Conservation (phyloP, 495 filamentous ascomycete genomes). For the Daldinia loculata region DNA sequence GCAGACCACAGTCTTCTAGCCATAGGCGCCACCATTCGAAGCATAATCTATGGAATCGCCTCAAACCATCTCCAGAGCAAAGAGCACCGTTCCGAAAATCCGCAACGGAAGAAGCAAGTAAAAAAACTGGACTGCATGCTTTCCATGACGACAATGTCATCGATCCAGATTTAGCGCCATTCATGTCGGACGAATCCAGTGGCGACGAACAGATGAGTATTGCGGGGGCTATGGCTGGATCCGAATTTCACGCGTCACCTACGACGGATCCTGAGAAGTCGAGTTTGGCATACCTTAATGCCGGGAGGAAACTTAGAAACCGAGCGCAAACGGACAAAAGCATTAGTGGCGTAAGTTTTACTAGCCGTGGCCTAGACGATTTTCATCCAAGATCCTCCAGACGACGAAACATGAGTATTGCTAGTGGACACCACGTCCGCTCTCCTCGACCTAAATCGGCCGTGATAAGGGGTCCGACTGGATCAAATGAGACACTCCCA, state of each 20-base stretch:
- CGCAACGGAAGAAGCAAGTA: conserved; percentile 66
- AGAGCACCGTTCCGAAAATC: conserved; percentile 90
- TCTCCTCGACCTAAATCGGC: conserved; percentile 70
- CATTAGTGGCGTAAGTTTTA: conserved; percentile 66
- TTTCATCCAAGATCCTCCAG: conserved; percentile 67
- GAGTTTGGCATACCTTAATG: conserved; percentile 62
- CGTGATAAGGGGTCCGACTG: conserved; percentile 51
- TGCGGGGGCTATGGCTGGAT: conserved; percentile 71
- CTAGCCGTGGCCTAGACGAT: conserved; percentile 62
- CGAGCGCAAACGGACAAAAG: conserved; percentile 73
- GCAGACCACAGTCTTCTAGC: conserved; percentile 74
- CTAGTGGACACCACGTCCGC: conserved; percentile 70
- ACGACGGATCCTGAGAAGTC: conserved; percentile 59
- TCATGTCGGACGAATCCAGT: conserved; percentile 93
- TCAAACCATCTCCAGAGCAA: conserved; percentile 64
- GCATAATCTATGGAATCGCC: conserved; percentile 75
- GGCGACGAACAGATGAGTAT: conserved; percentile 92
- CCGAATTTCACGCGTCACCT: conserved; percentile 50
- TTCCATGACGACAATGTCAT: conserved; percentile 99
- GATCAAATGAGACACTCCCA: conserved; percentile 54
- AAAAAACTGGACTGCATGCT: conserved; percentile 76
- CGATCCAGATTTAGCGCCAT: conserved; percentile 93
- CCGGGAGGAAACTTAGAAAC: conserved; percentile 77
- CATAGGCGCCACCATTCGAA: conserved; percentile 89
- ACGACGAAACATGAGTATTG: conserved; percentile 80